These are phyloP conservation scores for Excoecaria agallocha DNA, from an alignment of 345 rosid genomes.

Conservation along the genomic window DNA sequence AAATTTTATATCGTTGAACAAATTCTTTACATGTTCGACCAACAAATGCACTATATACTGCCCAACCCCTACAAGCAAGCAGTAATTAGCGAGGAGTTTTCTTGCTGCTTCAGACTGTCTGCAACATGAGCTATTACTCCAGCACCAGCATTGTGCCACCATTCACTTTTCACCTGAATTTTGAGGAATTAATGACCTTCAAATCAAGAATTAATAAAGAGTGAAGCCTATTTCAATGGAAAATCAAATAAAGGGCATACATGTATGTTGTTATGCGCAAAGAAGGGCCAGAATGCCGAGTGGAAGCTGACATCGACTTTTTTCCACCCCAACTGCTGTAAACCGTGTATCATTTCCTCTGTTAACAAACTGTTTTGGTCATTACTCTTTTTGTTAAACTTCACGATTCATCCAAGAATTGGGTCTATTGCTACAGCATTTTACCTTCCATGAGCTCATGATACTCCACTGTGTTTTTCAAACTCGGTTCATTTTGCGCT, in stretches of 20 bases:
- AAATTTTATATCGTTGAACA: not conserved
- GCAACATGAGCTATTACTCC: constrained; percentile 96
- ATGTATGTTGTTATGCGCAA: constrained; percentile 93
- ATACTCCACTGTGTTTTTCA: constrained; percentile 60
- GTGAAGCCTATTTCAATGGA: not conserved
- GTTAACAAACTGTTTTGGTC: constrained; percentile 22
- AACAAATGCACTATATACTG: not conserved
- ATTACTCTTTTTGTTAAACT: not conserved
- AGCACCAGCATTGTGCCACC: constrained; percentile 78
- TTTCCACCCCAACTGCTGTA: constrained; percentile 90
- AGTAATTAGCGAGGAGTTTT: constrained; percentile 44
- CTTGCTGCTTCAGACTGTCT: constrained; percentile 83
- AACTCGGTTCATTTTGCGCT: constrained; percentile 70
- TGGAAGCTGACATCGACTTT: constrained; percentile 97
- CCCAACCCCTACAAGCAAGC: constrained; percentile 57
- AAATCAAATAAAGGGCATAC: constrained; percentile 34
- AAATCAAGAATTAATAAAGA: not conserved
- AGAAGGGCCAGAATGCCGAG: constrained; percentile 87
- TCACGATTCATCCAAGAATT: not conserved
- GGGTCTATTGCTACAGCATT: not conserved
- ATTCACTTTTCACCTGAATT: constrained; percentile 79
- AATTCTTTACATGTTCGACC: not conserved
- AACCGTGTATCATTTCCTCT: constrained; percentile 93
- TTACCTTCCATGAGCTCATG: constrained; percentile 92
- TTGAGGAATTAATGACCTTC: not conserved